Percentiles rank a stretch among this genome's conserved stretches.
Conservation (phyloP, 306 rosid genomes). For the Dryas octopetala region DNA sequence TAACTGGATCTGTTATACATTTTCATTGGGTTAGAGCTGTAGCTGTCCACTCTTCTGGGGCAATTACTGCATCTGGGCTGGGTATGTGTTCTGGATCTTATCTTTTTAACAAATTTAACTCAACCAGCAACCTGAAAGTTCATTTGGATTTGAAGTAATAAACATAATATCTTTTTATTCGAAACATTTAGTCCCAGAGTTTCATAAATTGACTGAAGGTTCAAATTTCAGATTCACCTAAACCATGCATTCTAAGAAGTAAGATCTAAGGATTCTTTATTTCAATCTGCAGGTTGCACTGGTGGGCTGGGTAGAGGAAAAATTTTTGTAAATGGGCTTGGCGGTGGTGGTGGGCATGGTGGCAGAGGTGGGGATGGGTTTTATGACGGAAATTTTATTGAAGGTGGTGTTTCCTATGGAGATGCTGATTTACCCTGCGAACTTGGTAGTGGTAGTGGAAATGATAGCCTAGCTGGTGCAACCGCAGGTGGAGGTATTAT, state of each 20-base stretch:
- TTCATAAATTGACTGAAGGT: background rate
- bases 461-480: conserved; percentile 75
- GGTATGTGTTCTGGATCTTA: conserved; percentile 51
- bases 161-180: background rate
- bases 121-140: background rate
- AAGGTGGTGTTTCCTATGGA: conserved; percentile 82
- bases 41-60: conserved; percentile 55
- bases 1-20: conserved; percentile 89
- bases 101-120: background rate
- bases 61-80: conserved; percentile 76
- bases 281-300: conserved; percentile 67
- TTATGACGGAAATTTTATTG: conserved; percentile 69
- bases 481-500: conserved; percentile 95
- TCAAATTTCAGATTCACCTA: background rate
- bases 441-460: conserved; percentile 99
- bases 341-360: conserved; percentile 96
- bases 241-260: background rate
- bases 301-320: conserved; percentile 86
- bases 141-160: background rate
- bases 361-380: conserved; percentile 96
- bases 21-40: conserved; percentile 82
- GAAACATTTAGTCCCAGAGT: background rate
- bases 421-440: conserved; percentile 89
- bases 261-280: conserved; percentile 6
- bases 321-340: conserved; percentile 62